Base-by-base conservation (phyloP, 768 basidiomycete species). In the Galerina marginata region DNA sequence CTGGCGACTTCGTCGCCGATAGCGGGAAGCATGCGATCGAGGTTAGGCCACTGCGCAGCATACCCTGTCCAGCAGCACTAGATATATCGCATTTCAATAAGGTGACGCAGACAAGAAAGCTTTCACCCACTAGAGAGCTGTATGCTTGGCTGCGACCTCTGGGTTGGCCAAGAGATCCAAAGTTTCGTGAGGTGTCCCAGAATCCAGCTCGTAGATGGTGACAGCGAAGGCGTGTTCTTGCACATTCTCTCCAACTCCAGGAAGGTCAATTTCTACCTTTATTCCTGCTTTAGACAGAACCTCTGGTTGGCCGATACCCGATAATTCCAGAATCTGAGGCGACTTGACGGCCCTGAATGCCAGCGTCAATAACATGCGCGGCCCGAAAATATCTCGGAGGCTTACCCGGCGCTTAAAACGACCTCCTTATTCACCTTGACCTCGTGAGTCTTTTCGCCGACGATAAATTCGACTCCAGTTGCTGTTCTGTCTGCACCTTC, bases 171-270 rank as follows among this genome's bases (percentile, higher is more conserved):
- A 79, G 37, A 81, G 60, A 62, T 82, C 83, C 66, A 79, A 74
- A 10, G 84, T 84, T 39, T 54, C 58, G 36, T 59, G 50, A 20
- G 39, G 26, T 9, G 20, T 26, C 11, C 51, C 48, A 12, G 62
- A 46, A n/a, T 63, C 43, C 3, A 66, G 54, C 45, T 66, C 65
- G 53, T 48, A 63, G 9, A 48, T 40, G 23, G 59, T 55, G 11
- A 36, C 54, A 14, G 58, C 38, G 7, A 56, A 37, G 6, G 44
- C 23, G 39, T 66, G 65, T 39, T 66, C 65, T 40, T 66, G 63
- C 9, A 67, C 63, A 69, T 86, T 83, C 62, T 84, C 81, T 1
- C 86, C 86, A 40, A 88, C 85, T 42, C 84, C 86, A 14, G 85
- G 83, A 11, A 86, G 77, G 16, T 82, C 79, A 40, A 81, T 58